These are phyloP conservation scores for Sclerotinia trifoliorum DNA, from an alignment of 2,329 filamentous ascomycete species.

Conservation along the genomic window DNA sequence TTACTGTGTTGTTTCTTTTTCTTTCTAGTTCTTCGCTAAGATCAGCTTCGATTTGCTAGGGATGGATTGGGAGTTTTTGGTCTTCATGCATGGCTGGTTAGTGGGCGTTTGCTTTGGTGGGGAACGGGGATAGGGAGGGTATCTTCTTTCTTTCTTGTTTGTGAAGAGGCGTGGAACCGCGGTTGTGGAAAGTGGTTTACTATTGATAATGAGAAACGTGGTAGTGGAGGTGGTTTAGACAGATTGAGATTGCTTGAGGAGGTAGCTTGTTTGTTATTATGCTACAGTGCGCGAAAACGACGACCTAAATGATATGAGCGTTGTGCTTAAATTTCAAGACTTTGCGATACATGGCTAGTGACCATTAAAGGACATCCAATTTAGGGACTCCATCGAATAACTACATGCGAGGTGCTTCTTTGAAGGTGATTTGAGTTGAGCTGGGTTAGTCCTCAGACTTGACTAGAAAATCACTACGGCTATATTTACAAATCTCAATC, in stretches of 20 bases:
- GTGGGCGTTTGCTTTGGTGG: conserved; percentile 8
- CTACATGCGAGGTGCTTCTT: background rate
- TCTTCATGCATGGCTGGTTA: conserved; percentile 20
- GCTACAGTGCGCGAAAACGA: background rate
- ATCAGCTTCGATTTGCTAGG: conserved; percentile 4
- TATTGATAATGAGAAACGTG: background rate
- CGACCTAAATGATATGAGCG: background rate
- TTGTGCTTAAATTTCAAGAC: background rate
- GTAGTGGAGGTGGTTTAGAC: background rate
- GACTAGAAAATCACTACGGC: background rate
- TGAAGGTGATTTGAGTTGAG: background rate
- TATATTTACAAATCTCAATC: background rate
- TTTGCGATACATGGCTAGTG: background rate
- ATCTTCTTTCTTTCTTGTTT: conserved; percentile 7
- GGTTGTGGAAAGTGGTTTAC: background rate
- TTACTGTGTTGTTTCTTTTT: background rate
- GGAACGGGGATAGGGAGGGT: background rate
- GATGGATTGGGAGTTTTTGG: conserved; percentile 11
- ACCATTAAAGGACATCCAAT: background rate
- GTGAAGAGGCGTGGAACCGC: background rate
- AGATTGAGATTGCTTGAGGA: background rate
- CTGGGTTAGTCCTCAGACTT: too few relatives aligned
- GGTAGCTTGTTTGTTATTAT: conserved; percentile 2
- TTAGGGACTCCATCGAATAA: background rate
- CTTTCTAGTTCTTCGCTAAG: conserved; percentile 8